A percentile compares a stretch with the other conserved stretches of the same genome.
These are phyloP conservation scores for Diophrys sp. DNA, from an alignment of 73 alveolate species.

Conservation along the genomic window DNA sequence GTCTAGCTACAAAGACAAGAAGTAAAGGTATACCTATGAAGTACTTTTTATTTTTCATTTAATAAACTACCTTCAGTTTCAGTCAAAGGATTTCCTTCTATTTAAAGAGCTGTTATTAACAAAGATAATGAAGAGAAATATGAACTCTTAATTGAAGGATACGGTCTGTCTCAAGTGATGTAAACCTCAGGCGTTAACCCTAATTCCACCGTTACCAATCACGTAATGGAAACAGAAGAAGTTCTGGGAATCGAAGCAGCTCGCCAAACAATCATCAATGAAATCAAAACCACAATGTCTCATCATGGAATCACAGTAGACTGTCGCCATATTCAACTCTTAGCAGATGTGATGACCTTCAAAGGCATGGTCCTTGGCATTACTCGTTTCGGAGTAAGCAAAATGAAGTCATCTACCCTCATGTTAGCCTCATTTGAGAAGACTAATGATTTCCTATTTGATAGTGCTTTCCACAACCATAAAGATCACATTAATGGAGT, in stretches of 20 bases:
- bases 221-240: slow-evolving; percentile 80
- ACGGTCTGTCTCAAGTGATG: slow-evolving; percentile 92
- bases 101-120: slow-evolving; percentile 75
- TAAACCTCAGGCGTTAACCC: slow-evolving; percentile 85
- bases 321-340: slow-evolving; percentile 89
- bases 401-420: slow-evolving; percentile 90
- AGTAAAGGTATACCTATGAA: slow-evolving; percentile 76
- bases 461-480: slow-evolving; percentile 85
- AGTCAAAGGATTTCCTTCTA: slow-evolving; percentile 71
- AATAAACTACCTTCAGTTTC: slow-evolving; percentile 60
- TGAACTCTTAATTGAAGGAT: slow-evolving; percentile 77
- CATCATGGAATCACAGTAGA: slow-evolving; percentile 72
- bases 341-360: slow-evolving; percentile 95
- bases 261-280: slow-evolving; percentile 80
- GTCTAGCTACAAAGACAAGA: too few species aligned
- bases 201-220: slow-evolving; percentile 75
- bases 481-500: slow-evolving; percentile 88
- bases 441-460: slow-evolving; percentile 93
- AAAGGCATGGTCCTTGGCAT: slow-evolving; percentile 91
- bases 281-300: slow-evolving; percentile 75
- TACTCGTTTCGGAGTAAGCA: slow-evolving; percentile 93
- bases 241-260: slow-evolving; percentile 98
- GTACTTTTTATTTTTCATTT: slow-evolving; percentile 61
- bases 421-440: slow-evolving; percentile 96
- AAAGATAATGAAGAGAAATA: slow-evolving; percentile 45